These are phyloP conservation scores for Tylopilus cervinicoccineus DNA, from an alignment of 768 basidiomycete genomes.

Conservation along the genomic window DNA sequence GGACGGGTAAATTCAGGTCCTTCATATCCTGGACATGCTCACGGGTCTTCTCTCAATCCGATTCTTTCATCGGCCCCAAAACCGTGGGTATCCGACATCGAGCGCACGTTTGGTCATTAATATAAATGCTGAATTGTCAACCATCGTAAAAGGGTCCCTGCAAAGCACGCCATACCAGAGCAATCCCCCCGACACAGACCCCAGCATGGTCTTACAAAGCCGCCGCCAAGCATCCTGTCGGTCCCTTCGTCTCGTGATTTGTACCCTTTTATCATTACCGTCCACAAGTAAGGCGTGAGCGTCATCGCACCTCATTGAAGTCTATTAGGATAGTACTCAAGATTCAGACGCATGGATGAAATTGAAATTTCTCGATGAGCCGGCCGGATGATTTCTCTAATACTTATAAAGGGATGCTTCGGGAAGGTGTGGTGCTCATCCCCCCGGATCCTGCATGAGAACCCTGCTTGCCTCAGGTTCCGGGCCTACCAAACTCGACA, in stretches of 20 bases:
- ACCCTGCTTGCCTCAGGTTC: slow-evolving; percentile 13
- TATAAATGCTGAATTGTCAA: no score
- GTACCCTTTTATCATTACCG: background rate
- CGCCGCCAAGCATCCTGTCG: background rate
- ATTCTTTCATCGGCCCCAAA: background rate
- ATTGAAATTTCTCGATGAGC: background rate
- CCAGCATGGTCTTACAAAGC: background rate
- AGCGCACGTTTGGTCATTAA: background rate
- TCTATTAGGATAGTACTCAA: background rate
- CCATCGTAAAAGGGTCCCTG: background rate
- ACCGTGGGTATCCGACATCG: background rate
- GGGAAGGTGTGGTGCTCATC: slow-evolving; percentile 5
- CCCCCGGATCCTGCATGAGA: slow-evolving; percentile 20
- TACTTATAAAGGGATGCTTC: slow-evolving; percentile 4
- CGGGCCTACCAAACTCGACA: slow-evolving; percentile 13
- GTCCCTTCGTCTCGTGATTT: slow-evolving; percentile 1
- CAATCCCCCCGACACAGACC: background rate
- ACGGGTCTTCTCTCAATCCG: background rate
- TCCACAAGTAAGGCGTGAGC: background rate
- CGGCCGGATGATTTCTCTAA: slow-evolving; percentile 6
- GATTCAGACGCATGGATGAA: background rate
- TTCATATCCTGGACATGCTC: background rate
- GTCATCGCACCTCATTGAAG: background rate
- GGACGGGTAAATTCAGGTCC: slow-evolving; percentile 27
- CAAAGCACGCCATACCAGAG: background rate